Evolutionary conservation across 768 basidiomycete species (phyloP).

Genomic region (Serendipita sp.): DNA sequence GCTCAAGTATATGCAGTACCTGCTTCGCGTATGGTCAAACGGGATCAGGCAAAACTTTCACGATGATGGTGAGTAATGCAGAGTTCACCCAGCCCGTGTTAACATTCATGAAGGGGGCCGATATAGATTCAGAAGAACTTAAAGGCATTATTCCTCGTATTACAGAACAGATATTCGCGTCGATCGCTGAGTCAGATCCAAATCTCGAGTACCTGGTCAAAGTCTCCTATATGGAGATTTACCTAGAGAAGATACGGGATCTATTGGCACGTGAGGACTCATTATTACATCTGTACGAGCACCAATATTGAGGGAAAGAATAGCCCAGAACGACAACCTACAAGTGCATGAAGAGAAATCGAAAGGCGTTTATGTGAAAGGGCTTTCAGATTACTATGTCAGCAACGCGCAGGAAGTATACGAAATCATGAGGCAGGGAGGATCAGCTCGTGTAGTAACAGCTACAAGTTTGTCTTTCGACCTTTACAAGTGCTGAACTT

Average conservation of each 20-base stretch:
- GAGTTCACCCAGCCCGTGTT: background rate
- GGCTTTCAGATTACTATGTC: conserved; percentile 94
- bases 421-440: conserved; percentile 97
- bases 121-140: conserved; percentile 85
- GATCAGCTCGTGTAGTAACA: conserved; percentile 76
- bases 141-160: conserved; percentile 97
- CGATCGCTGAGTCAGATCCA: conserved; percentile 87
- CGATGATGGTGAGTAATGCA: conserved; percentile 72
- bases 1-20: conserved; percentile 4
- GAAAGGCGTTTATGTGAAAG: conserved; percentile 95
- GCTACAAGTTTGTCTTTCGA: conserved; percentile 59
- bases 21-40: conserved; percentile 54
- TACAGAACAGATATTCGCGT: conserved; percentile 97
- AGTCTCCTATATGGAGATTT: conserved; percentile 99
- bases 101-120: conserved; percentile 54
- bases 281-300: background rate
- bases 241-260: conserved; percentile 90
- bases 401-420: conserved; percentile 90
- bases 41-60: conserved; percentile 83
- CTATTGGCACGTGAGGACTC: conserved; percentile 71
- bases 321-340: conserved; percentile 93
- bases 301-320: background rate
- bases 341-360: conserved; percentile 98
- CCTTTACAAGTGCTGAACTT: background rate
- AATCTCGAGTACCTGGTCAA: conserved; percentile 97